These are phyloP conservation scores for Spinacia oleracea DNA, from an alignment of 179 eudicot genomes.

Conservation along the genomic window DNA sequence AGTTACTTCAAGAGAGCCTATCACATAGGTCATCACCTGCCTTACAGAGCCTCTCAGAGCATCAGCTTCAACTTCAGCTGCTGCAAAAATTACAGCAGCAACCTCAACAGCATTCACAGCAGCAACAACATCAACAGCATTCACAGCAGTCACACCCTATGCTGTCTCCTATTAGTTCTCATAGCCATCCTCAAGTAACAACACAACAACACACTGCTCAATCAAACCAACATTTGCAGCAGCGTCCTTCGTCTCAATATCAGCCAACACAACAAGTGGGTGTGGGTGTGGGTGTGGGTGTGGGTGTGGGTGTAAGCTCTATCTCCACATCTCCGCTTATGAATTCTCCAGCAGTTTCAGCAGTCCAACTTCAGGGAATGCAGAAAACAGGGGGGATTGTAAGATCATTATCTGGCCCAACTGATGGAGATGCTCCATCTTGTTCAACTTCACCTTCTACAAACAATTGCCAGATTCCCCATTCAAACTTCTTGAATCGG, in stretches of 20 bases:
- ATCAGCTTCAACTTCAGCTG: slow-evolving; percentile 70
- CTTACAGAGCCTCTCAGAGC: slow-evolving; percentile 64
- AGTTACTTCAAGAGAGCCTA: slow-evolving; percentile 51
- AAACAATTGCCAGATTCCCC: slow-evolving; percentile 61
- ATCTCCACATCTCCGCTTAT: slow-evolving; percentile 46
- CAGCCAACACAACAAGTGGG: slow-evolving; percentile 58
- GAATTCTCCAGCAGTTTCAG: slow-evolving; percentile 52
- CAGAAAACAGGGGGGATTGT: slow-evolving; percentile 43
- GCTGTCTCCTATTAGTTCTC: slow-evolving; percentile 50
- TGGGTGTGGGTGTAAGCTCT: slow-evolving; percentile 36
- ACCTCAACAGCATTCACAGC: slow-evolving; percentile 27
- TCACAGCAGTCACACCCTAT: slow-evolving; percentile 49
- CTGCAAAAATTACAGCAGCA: slow-evolving; percentile 72
- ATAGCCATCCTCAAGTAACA: slow-evolving; percentile 50
- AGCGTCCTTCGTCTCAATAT: slow-evolving; percentile 39
- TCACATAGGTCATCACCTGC: slow-evolving; percentile 54
- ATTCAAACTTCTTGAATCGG: slow-evolving; percentile 50
- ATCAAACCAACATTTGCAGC: slow-evolving; percentile 53
- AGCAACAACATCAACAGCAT: slow-evolving; percentile 56
- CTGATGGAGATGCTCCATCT: slow-evolving; percentile 77
- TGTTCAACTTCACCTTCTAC: slow-evolving; percentile 92
- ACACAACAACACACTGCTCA: slow-evolving; percentile 51
- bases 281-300: too few relatives aligned
- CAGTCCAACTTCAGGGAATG: slow-evolving; percentile 59
- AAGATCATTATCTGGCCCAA: slow-evolving; percentile 54